Evolutionary conservation across 768 basidiomycete genomes (phyloP).

Genomic region (Mycena indigotica): DNA sequence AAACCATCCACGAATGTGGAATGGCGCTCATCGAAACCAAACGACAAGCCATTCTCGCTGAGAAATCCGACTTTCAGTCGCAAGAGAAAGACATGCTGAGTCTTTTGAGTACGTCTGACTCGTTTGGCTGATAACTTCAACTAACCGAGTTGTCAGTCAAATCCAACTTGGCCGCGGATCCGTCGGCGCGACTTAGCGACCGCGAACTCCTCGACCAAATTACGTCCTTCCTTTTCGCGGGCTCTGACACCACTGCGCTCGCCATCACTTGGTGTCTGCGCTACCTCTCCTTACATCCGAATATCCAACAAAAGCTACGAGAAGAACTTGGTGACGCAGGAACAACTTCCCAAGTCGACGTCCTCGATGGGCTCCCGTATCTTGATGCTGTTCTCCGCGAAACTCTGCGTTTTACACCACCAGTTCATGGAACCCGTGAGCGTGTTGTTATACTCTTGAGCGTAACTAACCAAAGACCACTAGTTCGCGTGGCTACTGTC

Average conservation of each 20-base stretch:
- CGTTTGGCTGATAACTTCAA: not conserved
- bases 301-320: constrained; percentile 57
- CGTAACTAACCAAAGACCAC: not conserved
- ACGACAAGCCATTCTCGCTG: constrained; percentile 38
- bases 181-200: constrained; percentile 55
- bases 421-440: constrained; percentile 52
- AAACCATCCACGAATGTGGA: constrained; percentile 44
- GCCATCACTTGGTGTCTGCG: constrained; percentile 62
- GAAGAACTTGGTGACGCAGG: constrained; percentile 42
- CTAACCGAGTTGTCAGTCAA: constrained; percentile 45
- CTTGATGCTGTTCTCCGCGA: constrained; percentile 63
- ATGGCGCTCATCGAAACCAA: constrained; percentile 46
- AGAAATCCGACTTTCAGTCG: constrained; percentile 32
- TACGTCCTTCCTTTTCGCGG: constrained; percentile 65
- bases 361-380: constrained; percentile 47
- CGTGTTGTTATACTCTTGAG: not conserved
- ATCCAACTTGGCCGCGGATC: constrained; percentile 54
- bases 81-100: constrained; percentile 51
- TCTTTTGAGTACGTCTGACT: constrained; percentile 44
- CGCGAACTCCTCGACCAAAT: constrained; percentile 64
- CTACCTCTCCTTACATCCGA: constrained; percentile 54
- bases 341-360: constrained; percentile 22
- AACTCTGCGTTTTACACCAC: constrained; percentile 55
- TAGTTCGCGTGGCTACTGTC: constrained; percentile 51
- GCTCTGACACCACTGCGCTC: constrained; percentile 61